Evolutionary conservation across 768 basidiomycete genomes (phyloP), one percentile per base, ranked within the genome.

Genomic region (Russula lepida): DNA sequence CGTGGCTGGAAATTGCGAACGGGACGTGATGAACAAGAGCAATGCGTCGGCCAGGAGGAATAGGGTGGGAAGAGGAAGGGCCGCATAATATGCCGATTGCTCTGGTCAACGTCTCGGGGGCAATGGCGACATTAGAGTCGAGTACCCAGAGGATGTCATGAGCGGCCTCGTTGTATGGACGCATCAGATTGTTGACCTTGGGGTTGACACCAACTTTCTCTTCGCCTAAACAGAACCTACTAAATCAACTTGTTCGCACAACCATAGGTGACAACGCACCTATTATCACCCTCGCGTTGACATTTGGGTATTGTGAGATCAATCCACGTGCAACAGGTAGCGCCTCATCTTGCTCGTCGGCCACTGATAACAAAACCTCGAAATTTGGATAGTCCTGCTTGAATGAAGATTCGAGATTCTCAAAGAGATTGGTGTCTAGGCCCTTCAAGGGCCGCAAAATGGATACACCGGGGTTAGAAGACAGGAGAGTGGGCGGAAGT

Each of bases 11-110:
- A 56, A 81, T 80, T 1, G 92, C 95, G 69, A 92, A 90, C 0
- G 97, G 97, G 19, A 98, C 89, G 70, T 99, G 97, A 72, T 99
- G 97, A 0, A 99, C 91, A 9, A 99, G 79, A 4, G 84, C 93
- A 46, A 95, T 80, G 49, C 82, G 81, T 51, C 70, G 74, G 60
- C 75, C 77, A 11, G 74, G 64, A 49, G 67, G 66, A 4, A 63
- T 46, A 2, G 64, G 62, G 27, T 65, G 66, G 4, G 78, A 70
- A n/a, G 72, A 69, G 17, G 72, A 59, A 3, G 79, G 73, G 43
- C 75, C 75, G 13, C 73, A 76, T 44, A 95, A 78, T n/a, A 84
- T 77, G 68, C 89, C 90, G 35, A 98, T 89, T 15, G 92, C 85
- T 59, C 92, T 85, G 2, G 87, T 84, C 27, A 99, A 82, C 12